Percentiles rank a stretch among this genome's conserved stretches.
These are phyloP conservation scores for Coemansia sp. DNA, from an alignment of 192 early-diverging fungal genomes.

Conservation along the genomic window DNA sequence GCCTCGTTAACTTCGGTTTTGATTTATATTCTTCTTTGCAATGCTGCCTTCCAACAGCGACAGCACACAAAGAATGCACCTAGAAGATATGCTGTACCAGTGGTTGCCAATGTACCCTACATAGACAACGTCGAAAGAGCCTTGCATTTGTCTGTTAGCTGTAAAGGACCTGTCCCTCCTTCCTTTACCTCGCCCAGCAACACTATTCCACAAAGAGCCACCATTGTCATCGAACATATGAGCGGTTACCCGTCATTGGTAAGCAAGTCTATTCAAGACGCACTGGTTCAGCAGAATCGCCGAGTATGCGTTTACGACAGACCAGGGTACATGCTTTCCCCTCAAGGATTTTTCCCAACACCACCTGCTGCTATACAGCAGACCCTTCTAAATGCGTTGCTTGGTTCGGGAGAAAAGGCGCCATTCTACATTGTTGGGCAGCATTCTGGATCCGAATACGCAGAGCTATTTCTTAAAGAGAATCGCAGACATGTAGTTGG, in stretches of 20 bases:
- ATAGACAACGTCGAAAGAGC: neutral
- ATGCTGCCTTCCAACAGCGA: neutral
- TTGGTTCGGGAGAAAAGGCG: constrained; percentile 14
- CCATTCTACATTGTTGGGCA: constrained; percentile 47
- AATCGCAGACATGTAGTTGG: constrained; percentile 20
- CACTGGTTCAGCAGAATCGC: constrained; percentile 20
- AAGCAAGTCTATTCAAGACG: constrained; percentile 25
- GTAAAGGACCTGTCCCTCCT: constrained; percentile 17
- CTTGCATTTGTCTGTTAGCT: constrained; percentile 18
- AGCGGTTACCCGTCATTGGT: constrained; percentile 31
- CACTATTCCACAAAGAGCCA: constrained; percentile 13
- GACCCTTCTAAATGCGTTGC: constrained; percentile 21
- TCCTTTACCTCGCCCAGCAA: neutral
- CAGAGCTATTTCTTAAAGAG: constrained; percentile 24
- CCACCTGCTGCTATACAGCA: constrained; percentile 13
- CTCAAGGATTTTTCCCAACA: constrained; percentile 37
- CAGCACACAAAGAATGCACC: neutral
- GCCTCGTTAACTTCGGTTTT: neutral
- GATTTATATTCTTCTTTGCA: neutral
- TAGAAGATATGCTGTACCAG: neutral
- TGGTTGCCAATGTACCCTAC: neutral
- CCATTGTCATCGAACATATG: constrained; percentile 43
- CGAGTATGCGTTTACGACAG: constrained; percentile 45
- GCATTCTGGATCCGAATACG: constrained; percentile 40
- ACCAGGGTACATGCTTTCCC: constrained; percentile 44